These are phyloP conservation scores for Alternaria ventricosa DNA, from an alignment of 2,329 filamentous ascomycete species.

Conservation along the genomic window DNA sequence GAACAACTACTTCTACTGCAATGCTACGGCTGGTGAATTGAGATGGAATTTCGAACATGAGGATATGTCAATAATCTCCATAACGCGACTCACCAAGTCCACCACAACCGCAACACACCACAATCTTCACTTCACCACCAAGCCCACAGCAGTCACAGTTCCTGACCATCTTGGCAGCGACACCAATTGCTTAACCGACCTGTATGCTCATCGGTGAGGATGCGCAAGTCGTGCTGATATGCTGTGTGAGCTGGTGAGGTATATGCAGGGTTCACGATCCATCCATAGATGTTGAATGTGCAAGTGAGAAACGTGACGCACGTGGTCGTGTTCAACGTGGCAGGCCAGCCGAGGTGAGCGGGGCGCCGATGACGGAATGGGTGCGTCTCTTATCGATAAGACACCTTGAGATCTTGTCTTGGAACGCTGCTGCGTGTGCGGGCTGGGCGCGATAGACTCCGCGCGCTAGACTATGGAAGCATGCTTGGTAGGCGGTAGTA, in stretches of 20 bases:
- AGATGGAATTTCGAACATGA: neutral
- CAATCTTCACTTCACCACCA: neutral
- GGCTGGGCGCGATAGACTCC: neutral
- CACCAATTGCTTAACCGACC: neutral
- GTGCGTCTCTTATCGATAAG: neutral
- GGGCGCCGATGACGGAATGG: neutral
- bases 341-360: neutral
- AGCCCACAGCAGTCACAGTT: neutral
- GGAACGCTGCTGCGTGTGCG: neutral
- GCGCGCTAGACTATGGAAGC: neutral
- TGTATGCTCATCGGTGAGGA: neutral
- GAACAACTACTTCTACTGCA: neutral
- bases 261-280: neutral
- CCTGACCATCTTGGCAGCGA: neutral
- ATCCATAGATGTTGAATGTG: neutral
- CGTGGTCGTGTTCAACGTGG: neutral
- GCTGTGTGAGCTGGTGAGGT: neutral
- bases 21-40: neutral
- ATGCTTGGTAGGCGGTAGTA: neutral
- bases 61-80: neutral
- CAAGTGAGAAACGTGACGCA: neutral
- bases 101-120: neutral
- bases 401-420: neutral
- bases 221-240: neutral
- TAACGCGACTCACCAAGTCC: neutral